Percentiles rank a stretch among this genome's conserved stretches.
phyloP scores from a whole-genome alignment of 768 basidiomycete genomes.

The Porpolomopsis calyptriformis region DNA sequence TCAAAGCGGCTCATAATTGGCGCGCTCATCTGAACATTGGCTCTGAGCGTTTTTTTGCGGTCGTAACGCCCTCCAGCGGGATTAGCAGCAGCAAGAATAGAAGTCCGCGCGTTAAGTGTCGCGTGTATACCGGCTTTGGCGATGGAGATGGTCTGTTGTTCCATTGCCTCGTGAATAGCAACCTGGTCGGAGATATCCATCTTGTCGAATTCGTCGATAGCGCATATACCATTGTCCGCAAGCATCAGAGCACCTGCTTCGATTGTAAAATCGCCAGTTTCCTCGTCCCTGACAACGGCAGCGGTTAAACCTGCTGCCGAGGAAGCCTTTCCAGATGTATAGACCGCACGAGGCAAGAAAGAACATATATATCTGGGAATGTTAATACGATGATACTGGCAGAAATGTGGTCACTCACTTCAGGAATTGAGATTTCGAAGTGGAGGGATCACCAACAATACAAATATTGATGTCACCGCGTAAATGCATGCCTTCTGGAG shows the following conservation, averaged over 20 bases:
- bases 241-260: slow-evolving; percentile 99
- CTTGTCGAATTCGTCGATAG: slow-evolving; percentile 99
- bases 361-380: slow-evolving; percentile 82
- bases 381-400: neutral
- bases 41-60: slow-evolving; percentile 80
- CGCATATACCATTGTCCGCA: slow-evolving; percentile 98
- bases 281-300: slow-evolving; percentile 96
- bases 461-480: slow-evolving; percentile 98
- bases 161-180: slow-evolving; percentile 99
- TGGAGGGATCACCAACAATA: slow-evolving; percentile 94
- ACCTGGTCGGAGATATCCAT: slow-evolving; percentile 99
- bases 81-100: slow-evolving; percentile 96
- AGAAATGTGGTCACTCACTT: slow-evolving; percentile 48
- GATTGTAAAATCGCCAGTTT: slow-evolving; percentile 98
- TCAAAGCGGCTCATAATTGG: slow-evolving; percentile 99
- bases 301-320: slow-evolving; percentile 98
- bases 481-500: slow-evolving; percentile 93
- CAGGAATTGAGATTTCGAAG: slow-evolving; percentile 96
- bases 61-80: slow-evolving; percentile 97
- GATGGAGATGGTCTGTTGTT: slow-evolving; percentile 98
- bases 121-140: slow-evolving; percentile 99
- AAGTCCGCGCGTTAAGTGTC: slow-evolving; percentile 93
- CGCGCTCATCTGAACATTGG: slow-evolving; percentile 94
- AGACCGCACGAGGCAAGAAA: slow-evolving; percentile 94
- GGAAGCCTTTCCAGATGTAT: slow-evolving; percentile 98